Evolutionary conservation across 1,139 yeast genomes (phyloP), one percentile per base, ranked within the genome.

Genomic region (Geotrichum carabidarum): DNA sequence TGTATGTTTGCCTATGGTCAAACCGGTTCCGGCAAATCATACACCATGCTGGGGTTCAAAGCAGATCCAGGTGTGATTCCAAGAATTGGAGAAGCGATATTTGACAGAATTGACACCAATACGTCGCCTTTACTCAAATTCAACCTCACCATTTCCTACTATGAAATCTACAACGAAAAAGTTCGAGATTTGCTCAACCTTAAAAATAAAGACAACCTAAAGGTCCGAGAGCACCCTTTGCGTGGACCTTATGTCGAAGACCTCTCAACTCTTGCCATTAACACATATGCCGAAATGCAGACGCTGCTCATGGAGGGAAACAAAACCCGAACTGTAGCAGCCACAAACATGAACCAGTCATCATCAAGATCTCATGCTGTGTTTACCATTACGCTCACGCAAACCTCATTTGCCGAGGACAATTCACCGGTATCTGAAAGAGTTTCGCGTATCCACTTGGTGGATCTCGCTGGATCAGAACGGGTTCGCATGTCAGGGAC

Each of bases 381-480:
- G 36, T 80, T 90, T 14, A 42, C 49, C 4, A 38, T 52, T n/a
- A 52, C 48, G 14, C 40, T 83, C 48, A 72, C 75, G n/a, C 84
- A 88, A 66, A 78, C 90, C 17, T 75, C 80, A 56, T 69, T 90
- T 30, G 76, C 76, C 9, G 30, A 45, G n/a, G 15, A 38, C 12
- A 59, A 62, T 27, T 53, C 55, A 1, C 59, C 59, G 77, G 14
- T 15, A 2, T 14, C 42, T 11, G 53, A 50, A 37, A 50, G 32
- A 12, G 54, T 54, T 12, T 50, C 54, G 1, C 44, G 54, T 12
- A 45, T 91, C 40, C 87, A 94, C 34, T 75, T 91, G 56, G 91
- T 98, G 74, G 99, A 91, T 71, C 78, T 91, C 64, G 99, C 99
- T 0, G 99, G 99, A 22, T 86, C 96, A 15, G 99, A 91, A 69